Base-by-base conservation (phyloP, 2,329 filamentous ascomycete genomes). In the Colletotrichum zoysiae region DNA sequence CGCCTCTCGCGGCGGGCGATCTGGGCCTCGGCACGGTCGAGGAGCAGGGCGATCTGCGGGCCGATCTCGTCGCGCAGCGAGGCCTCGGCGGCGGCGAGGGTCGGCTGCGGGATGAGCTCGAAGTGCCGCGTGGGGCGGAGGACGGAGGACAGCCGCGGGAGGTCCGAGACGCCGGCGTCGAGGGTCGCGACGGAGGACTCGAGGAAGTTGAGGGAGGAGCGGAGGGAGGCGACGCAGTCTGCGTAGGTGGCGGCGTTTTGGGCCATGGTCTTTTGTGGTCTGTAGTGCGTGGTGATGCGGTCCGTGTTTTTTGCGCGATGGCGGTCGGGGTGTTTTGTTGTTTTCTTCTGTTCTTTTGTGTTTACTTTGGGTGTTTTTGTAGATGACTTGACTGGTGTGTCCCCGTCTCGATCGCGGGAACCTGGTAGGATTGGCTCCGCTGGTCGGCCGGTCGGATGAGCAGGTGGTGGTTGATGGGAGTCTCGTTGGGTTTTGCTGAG, bases 21-120 rank as follows among this genome's bases (percentile, higher is more conserved):
- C 78, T 97, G 92, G 74, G 91, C 90, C 75, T 94, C 91, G n/a
- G 95, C 94, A 75, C 95, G 91, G 74, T 91, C 88, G 63, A 98
- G 90, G 2, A 98, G 89, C 70, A 90, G 89, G 40, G 91, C 86
- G 74, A 97, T 93, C 80, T 94, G 95, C 11, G 95, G 95, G n/a
- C 92, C 91, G 76, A 97, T 96, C 79, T 97, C 95, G 77, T 94
- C 93, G 76, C 95, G 92, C 23, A 98, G 89, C 5, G 94, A 91
- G 75, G 93, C 87, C 82, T 98, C 95, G 42, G 95, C 95, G 74
- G 92, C 88, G 73, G 91, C 91, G 56, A 98, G 89, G 63, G 93
- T 93, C 16, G 92, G 90, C 79, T 97, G 94, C 20, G 95, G 93
- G 76, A 97, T 93, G 53, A 97, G 90, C 81, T 98, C 95, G 82